Evolutionary conservation across 2,329 filamentous ascomycete genomes (phyloP), one percentile per base, ranked within the genome.

Genomic region (Neophaeococcomyces mojaviensis): DNA sequence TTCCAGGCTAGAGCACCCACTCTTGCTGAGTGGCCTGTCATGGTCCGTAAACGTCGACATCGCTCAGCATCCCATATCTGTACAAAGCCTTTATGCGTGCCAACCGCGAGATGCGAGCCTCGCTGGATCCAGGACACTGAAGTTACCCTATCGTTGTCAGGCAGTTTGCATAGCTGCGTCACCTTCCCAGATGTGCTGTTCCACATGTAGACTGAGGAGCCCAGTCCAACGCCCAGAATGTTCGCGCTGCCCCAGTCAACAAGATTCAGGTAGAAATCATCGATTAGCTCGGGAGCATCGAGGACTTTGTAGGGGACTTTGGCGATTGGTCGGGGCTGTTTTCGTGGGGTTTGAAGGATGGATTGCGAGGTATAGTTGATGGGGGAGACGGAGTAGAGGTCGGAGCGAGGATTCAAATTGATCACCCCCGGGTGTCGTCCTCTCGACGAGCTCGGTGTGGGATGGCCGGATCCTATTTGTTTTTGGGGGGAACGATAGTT

Each of bases 61-160:
- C 84, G 83, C 60, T 94, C 86, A 1, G 90, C 92, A 67, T 98
- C 92, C 87, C 90, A 98, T 37, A 98, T 97, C 62, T 97, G 89
- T 2, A 98, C 89, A 30, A 94, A 75, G 4, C 92, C 92, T 68
- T 94, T 94, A 37, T 86, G 85, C 2, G 92, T 98, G 35, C 92
- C 92, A 56, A 98, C 94, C 3, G 92, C 87, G 46, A 98, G 78
- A 66, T 98, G 92, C 0, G 90, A 95, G 31, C 92, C 92, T 50
- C 92, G 82, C 67, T 98, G 92, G 57, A 98, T 98, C 92, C 92
- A 98, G 47, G 85, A 94, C 9, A 98, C 92, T 58, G 89, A 96
- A 2, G 92, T 98, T 1, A 98, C 90, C 0, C 83, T 89, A 61
- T 98, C 92, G 33, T 56, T 56, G 58, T 95, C 89, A 54, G 86